Conservation (phyloP, 129 eudicot species). For the Kitagawia praeruptora region DNA sequence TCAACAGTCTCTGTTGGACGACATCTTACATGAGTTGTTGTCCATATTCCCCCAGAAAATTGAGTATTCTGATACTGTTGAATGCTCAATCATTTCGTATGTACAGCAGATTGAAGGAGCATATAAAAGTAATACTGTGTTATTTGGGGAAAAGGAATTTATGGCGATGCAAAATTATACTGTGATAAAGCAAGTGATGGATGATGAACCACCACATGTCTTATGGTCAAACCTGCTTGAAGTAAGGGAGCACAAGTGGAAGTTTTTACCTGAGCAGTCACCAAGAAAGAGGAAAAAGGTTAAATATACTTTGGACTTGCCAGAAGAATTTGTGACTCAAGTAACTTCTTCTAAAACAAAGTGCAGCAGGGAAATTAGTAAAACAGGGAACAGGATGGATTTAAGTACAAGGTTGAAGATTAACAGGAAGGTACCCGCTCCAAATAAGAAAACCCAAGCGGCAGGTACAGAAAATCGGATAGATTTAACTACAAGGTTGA, state of each 20-base stretch:
- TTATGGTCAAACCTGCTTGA: constrained; percentile 53
- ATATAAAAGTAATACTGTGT: constrained; percentile 18
- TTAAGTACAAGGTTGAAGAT: constrained; percentile 9
- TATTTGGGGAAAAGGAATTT: constrained; percentile 47
- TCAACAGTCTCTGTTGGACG: constrained; percentile 21
- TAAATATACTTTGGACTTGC: not conserved
- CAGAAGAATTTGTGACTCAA: constrained; percentile 12
- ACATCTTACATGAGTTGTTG: constrained; percentile 36
- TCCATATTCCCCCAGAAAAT: constrained; percentile 19
- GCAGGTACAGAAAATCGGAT: constrained; percentile 15
- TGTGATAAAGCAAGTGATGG: constrained; percentile 15
- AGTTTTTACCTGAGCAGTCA: constrained; percentile 22
- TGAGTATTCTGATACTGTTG: not conserved
- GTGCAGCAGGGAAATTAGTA: constrained; percentile 10
- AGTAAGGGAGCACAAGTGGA: constrained; percentile 27
- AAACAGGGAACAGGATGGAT: not conserved
- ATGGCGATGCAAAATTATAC: constrained; percentile 18
- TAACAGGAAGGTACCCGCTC: constrained; percentile 11
- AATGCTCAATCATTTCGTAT: constrained; percentile 25
- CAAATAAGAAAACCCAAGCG: constrained; percentile 9
- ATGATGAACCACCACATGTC: constrained; percentile 23
- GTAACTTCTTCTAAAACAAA: not conserved
- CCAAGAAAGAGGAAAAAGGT: constrained; percentile 26
- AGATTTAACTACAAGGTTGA: constrained; percentile 11
- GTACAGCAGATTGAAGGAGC: constrained; percentile 27